A percentile compares a stretch with the other conserved stretches of the same genome.
Conservation (phyloP, 306 rosid genomes). For the Geum urbanum region DNA sequence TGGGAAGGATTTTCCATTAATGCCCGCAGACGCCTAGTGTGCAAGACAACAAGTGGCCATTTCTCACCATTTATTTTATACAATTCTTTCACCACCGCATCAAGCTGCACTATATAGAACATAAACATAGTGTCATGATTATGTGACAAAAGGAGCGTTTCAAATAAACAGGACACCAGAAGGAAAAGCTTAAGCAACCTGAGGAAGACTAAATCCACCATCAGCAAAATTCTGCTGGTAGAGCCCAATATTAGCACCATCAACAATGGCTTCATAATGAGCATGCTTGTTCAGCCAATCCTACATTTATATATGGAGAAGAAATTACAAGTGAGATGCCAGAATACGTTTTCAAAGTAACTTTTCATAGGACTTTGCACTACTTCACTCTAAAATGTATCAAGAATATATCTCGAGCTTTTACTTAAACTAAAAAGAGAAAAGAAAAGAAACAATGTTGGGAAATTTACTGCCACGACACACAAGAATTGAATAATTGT, state of each 20-base stretch:
- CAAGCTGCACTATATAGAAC: conserved; percentile 59
- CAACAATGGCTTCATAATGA: conserved; percentile 65
- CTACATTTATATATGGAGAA: conserved; percentile 29
- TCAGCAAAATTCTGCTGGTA: conserved; percentile 93
- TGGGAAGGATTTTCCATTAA: conserved; percentile 61
- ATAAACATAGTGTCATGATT: conserved; percentile 20
- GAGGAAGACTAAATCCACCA: conserved; percentile 75
- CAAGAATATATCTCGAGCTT: too few species aligned
- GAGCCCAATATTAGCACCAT: conserved; percentile 89
- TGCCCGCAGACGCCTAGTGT: conserved; percentile 56
- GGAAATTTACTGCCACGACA: neutral
- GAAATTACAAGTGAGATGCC: neutral
- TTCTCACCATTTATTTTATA: conserved; percentile 48
- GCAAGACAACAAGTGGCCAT: conserved; percentile 85
- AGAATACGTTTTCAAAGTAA: neutral
- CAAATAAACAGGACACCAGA: neutral
- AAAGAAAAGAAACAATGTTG: neutral
- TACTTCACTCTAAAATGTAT: neutral
- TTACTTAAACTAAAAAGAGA: too few species aligned
- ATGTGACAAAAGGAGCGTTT: neutral
- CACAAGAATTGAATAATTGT: neutral
- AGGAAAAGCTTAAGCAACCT: conserved; percentile 47
- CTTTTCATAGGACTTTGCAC: neutral
- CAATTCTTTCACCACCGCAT: conserved; percentile 71
- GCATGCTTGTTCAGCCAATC: conserved; percentile 63